A percentile compares a stretch with the other conserved stretches of the same genome.
phyloP scores from a whole-genome alignment of 2,329 filamentous ascomycete genomes.

The Stemphylium vesicarium region DNA sequence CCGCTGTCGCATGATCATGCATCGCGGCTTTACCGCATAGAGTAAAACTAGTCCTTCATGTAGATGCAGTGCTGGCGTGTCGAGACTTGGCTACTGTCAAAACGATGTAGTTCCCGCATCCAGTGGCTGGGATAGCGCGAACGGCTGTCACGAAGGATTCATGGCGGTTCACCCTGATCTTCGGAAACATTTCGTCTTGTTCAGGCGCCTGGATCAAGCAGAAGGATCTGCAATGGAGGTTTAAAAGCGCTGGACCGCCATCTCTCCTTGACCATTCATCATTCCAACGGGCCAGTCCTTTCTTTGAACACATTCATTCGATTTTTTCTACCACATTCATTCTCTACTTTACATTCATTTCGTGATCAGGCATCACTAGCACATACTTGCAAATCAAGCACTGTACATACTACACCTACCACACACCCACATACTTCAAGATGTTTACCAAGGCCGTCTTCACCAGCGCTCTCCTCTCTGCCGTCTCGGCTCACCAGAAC shows the following conservation, averaged over 20 bases:
- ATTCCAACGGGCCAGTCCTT: slow-evolving; percentile 34
- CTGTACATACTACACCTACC: slow-evolving; percentile 14
- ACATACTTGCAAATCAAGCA: slow-evolving; percentile 5
- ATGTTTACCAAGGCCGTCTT: slow-evolving; percentile 43
- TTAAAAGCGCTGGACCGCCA: slow-evolving; percentile 6
- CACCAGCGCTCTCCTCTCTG: slow-evolving; percentile 31
- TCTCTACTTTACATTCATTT: slow-evolving; percentile 24
- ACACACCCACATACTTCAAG: slow-evolving; percentile 20
- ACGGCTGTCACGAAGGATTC: slow-evolving; percentile 26
- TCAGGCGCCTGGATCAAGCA: slow-evolving; percentile 21
- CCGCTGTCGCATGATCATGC: slow-evolving; percentile 22
- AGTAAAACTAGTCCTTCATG: slow-evolving; percentile 20
- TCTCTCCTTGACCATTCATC: slow-evolving; percentile 4
- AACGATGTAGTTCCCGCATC: slow-evolving; percentile 15
- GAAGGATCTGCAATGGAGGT: slow-evolving; percentile 16
- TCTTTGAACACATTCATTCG: slow-evolving; percentile 26
- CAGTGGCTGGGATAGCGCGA: slow-evolving; percentile 14
- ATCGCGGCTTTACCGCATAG: slow-evolving; percentile 8
- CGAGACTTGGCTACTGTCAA: slow-evolving; percentile 16
- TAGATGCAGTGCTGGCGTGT: slow-evolving; percentile 16
- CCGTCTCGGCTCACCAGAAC: slow-evolving; percentile 43
- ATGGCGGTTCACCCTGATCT: slow-evolving; percentile 24
- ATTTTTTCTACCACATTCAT: slow-evolving; percentile 16
- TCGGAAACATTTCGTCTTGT: slow-evolving; percentile 19
- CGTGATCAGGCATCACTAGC: slow-evolving; percentile 31